Percentiles rank a stretch among this genome's conserved stretches.
These are phyloP conservation scores for Calonectria ilicicola DNA, from an alignment of 2,329 filamentous ascomycete species.

Conservation along the genomic window DNA sequence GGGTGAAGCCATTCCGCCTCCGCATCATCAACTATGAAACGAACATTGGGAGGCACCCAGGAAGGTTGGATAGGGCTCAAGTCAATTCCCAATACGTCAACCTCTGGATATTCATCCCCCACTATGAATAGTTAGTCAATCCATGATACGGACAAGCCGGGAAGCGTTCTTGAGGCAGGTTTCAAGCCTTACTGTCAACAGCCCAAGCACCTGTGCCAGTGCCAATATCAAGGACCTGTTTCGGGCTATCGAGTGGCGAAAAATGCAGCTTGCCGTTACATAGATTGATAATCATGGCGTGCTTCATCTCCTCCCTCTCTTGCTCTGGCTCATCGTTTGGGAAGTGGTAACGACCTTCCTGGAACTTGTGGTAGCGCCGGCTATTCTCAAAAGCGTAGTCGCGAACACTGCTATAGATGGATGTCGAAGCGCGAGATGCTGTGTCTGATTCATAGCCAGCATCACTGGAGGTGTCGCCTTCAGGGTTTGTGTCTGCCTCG, in stretches of 20 bases:
- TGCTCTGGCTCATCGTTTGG: slow-evolving; percentile 19
- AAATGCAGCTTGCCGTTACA: slow-evolving; percentile 11
- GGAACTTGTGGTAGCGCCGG: slow-evolving; percentile 14
- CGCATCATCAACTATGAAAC: slow-evolving; percentile 69
- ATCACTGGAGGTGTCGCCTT: background rate
- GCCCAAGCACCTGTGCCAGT: slow-evolving; percentile 18
- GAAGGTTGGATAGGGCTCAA: slow-evolving; percentile 56
- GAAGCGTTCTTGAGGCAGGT: background rate
- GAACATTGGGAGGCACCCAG: slow-evolving; percentile 66
- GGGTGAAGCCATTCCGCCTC: slow-evolving; percentile 62
- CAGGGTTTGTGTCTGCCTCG: background rate
- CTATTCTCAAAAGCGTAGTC: slow-evolving; percentile 22
- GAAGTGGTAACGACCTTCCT: slow-evolving; percentile 16
- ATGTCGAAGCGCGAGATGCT: background rate
- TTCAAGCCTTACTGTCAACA: slow-evolving; percentile 8
- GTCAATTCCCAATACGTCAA: slow-evolving; percentile 52
- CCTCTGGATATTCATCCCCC: slow-evolving; percentile 49
- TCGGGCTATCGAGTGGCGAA: background rate
- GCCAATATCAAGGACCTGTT: slow-evolving; percentile 13
- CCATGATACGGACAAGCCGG: too few relatives aligned
- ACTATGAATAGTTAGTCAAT: background rate
- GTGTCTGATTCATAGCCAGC: slow-evolving; percentile 1
- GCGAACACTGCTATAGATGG: slow-evolving; percentile 12
- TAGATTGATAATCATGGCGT: slow-evolving; percentile 13
- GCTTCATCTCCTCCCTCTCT: slow-evolving; percentile 17